Evolutionary conservation across 495 filamentous ascomycete species (phyloP).

Genomic region (Parachaetomium inaequale): DNA sequence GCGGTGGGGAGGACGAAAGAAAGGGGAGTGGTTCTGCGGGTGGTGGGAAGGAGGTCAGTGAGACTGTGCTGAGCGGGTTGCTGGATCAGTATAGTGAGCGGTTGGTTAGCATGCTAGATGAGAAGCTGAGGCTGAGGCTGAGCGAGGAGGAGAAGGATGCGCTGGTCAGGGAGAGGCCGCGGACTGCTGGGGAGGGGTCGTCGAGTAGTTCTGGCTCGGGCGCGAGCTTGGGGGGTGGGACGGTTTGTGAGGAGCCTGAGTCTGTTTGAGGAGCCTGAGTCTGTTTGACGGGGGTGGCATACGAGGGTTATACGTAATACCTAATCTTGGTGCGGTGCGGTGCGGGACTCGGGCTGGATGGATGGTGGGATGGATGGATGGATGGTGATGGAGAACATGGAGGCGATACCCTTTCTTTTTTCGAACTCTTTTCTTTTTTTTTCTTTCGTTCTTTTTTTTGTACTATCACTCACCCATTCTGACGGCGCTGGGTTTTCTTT

Average conservation of each 20-base stretch:
- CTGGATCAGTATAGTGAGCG: slow-evolving; percentile 71
- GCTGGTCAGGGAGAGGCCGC: slow-evolving; percentile 24
- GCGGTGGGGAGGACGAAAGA: slow-evolving; percentile 26
- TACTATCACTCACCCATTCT: neutral
- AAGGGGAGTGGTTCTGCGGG: neutral
- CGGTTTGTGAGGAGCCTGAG: slow-evolving; percentile 18
- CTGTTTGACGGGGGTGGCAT: neutral
- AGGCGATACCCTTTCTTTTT: too few relatives aligned
- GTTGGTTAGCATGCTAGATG: slow-evolving; percentile 66
- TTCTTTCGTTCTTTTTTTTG: neutral
- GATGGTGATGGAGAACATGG: neutral
- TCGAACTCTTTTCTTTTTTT: too few relatives aligned
- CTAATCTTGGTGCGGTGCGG: neutral
- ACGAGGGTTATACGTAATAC: too few relatives aligned
- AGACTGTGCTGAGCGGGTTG: slow-evolving; percentile 57
- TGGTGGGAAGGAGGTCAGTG: slow-evolving; percentile 46
- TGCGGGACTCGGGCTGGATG: too few relatives aligned
- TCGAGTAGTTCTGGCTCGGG: slow-evolving; percentile 15
- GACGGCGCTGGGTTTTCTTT: neutral
- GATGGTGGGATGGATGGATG: neutral
- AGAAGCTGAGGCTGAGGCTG: slow-evolving; percentile 53
- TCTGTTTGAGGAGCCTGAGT: slow-evolving; percentile 10
- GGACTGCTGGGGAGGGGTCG: slow-evolving; percentile 29
- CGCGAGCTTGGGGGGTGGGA: slow-evolving; percentile 7
- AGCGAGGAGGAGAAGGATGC: slow-evolving; percentile 30